Percentiles rank a stretch among this genome's conserved stretches.
phyloP scores from a whole-genome alignment of 495 filamentous ascomycete genomes.

The Lasiosphaeriaceae sp. region DNA sequence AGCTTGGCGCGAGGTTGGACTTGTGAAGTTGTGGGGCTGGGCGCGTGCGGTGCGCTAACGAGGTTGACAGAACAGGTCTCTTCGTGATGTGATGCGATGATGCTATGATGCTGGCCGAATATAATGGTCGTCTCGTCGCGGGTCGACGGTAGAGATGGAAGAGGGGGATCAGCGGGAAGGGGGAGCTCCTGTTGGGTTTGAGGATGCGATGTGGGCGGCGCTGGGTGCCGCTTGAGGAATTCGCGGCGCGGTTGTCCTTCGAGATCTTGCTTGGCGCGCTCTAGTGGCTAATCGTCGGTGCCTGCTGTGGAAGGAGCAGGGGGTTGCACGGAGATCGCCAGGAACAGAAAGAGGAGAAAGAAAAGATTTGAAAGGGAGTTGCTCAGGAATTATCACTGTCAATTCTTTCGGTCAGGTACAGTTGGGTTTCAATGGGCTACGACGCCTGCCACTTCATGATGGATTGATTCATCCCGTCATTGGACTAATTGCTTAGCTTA shows the following conservation, averaged over 20 bases:
- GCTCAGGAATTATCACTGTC: neutral
- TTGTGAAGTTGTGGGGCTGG: too few relatives aligned
- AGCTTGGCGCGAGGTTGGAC: too few relatives aligned
- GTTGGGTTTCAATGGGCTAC: too few relatives aligned
- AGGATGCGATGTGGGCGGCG: neutral
- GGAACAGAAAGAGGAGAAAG: neutral
- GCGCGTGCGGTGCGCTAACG: neutral
- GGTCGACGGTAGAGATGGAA: neutral
- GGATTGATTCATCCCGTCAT: too few relatives aligned
- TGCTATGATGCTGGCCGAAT: neutral
- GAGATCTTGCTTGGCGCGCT: too few relatives aligned
- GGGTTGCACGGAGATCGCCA: too few relatives aligned
- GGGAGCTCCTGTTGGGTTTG: neutral
- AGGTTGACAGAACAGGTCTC: neutral
- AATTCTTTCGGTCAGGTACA: too few relatives aligned
- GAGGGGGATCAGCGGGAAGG: neutral
- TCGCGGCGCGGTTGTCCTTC: neutral
- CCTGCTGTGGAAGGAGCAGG: too few relatives aligned
- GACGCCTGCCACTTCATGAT: too few relatives aligned
- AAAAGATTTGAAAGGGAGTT: neutral
- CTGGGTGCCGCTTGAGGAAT: neutral
- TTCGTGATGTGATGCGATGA: neutral
- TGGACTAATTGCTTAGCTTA: too few relatives aligned
- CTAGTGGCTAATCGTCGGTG: too few relatives aligned
- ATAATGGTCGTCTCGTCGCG: neutral